These are phyloP conservation scores for Striga hermonthica DNA, from an alignment of 305 asterid species.

Conservation along the genomic window DNA sequence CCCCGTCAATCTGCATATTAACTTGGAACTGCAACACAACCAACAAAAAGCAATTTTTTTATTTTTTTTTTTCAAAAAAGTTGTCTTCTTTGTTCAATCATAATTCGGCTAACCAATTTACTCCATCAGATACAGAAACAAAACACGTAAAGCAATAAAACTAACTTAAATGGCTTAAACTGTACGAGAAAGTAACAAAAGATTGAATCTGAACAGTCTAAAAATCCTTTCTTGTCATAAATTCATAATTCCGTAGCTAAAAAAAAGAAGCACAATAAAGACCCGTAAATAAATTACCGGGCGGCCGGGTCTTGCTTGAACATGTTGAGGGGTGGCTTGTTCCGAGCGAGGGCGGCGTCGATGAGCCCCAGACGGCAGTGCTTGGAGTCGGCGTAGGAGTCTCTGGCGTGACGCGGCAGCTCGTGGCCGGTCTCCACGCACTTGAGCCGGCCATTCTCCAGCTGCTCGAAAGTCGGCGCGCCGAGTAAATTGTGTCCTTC, in stretches of 20 bases:
- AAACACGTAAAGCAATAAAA: not conserved
- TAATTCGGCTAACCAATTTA: not conserved
- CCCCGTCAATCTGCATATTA: conserved; percentile 76
- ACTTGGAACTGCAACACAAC: conserved; percentile 55
- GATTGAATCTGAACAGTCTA: too few species aligned
- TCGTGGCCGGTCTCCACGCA: conserved; percentile 95
- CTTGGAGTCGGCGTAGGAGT: conserved; percentile 67
- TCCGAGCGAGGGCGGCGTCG: conserved; percentile 58
- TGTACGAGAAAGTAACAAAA: too few species aligned
- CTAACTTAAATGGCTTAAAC: too few species aligned
- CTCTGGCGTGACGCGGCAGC: conserved; percentile 68
- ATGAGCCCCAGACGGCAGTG: conserved; percentile 91
- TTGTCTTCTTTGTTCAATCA: too few species aligned
- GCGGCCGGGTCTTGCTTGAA: conserved; percentile 69
- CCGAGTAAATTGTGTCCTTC: conserved; percentile 78
- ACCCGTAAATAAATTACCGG: conserved; percentile 38
- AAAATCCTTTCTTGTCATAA: not conserved
- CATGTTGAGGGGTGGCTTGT: conserved; percentile 83
- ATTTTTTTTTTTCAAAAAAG: too few species aligned
- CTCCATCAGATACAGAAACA: not conserved
- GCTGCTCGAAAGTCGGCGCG: conserved; percentile 55
- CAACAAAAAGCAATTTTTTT: conserved; percentile 3
- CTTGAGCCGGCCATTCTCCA: conserved; percentile 72
- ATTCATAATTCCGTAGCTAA: not conserved
- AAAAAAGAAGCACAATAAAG: not conserved